Base-by-base conservation (phyloP, 805 yeast species). In the Huiozyma naganishii region DNA sequence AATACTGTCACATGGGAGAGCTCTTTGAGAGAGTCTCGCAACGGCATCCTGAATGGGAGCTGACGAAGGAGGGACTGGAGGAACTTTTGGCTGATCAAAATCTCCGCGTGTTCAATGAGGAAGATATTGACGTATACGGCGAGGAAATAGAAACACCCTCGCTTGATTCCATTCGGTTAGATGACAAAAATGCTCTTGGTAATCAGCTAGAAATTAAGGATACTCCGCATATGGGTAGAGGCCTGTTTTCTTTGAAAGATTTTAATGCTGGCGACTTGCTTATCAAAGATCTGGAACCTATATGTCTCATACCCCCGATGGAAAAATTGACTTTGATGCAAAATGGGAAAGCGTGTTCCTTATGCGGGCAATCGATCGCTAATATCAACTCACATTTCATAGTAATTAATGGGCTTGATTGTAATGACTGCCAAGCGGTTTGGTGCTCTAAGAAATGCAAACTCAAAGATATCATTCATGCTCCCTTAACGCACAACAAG, bases 391-490 rank as follows among this genome's bases (percentile, higher is more conserved):
- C 61, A 6, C 63, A 59, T 39, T 56, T 52, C 33, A 52, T 66
- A 12, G 48, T 65, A 32, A 53, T 56, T 40, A 58, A 65, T 41
- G 79, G 82, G n/a, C 64, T 80, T 40, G 82, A 79, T 49, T 85
- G 95, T 63, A 67, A 70, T 41, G 69, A 70, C 11, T 83, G 90
- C 52, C 59, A 70, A 6, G 82, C 77, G 41, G 65, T 78, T 40
- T 85, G 92, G 90, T 85, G 95, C 60, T 71, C 79, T 6, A 67
- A 63, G 40, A 59, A 57, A 7, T 85, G 95, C 65, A 77, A 79
- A 53, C 72, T 70, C 45, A 49, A 50, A 17, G 80, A 80, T 52
- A 53, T 60, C 11, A 58, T 73, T 7, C 95, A 86, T 57, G 62
- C 65, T 1, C 59, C 69, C 2, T 66, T 80, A 44, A 78, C 79